Base-by-base conservation (phyloP, 345 rosid genomes). In the Populus davidiana region DNA sequence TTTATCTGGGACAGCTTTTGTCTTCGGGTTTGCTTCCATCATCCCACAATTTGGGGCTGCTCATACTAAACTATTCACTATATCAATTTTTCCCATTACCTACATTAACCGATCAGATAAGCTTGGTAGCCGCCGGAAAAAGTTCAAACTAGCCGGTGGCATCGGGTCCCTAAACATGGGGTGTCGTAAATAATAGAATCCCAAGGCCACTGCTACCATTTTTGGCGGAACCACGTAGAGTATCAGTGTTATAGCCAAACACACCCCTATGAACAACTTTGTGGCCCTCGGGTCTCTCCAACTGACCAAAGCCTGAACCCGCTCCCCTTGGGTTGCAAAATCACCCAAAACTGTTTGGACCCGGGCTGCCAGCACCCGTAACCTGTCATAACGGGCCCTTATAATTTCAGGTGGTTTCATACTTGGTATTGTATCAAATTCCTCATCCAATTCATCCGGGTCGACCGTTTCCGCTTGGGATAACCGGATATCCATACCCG, bases 231-330 rank as follows among this genome's bases (percentile, higher is more conserved):
- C 98, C 41, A 59, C 86, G 21, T 91, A 96, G 1, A 96, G 84
- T 25, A 86, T 78, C 67, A 93, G 36, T 1, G 97, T 93, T 61
- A 91, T 89, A n/a, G 78, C 89, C 43, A 88, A 82, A 81, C 99
- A 96, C 20, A 90, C 89, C 67, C 89, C 96, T 29, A 96, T 91
- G 85, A 93, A 96, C 79, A 96, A 75, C 70, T 91, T 93, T 0
- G 97, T 93, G 12, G 99, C 99, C 66, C 98, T 87, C 38, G 99
- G 99, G 80, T 96, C 99, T 83, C 99, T 92, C 99, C 99, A 96
- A 69, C 98, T 93, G 72, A 93, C 97, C 72, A 93, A 73, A 13
- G 99, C 98, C 66, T 96, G 99, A 36, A 89, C 76, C 70, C 99
- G 70, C 83, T 96, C 99, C 0, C 99, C 99, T 76, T 93, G 99